A percentile compares a stretch with the other conserved stretches of the same genome.
Conservation (phyloP, 169 alveolate species). For the Plasmodium gonderi region DNA sequence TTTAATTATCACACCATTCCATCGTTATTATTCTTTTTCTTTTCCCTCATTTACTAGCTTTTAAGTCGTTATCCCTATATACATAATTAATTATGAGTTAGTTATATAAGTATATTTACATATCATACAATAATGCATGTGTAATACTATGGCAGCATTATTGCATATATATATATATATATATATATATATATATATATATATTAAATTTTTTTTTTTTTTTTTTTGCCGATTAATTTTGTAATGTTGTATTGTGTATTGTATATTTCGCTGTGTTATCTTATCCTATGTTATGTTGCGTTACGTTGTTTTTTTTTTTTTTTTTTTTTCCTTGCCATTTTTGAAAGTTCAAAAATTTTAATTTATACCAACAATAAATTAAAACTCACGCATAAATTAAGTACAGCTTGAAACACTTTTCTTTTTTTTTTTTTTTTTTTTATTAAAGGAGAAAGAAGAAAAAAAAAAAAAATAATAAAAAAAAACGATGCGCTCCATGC, state of each 20-base stretch:
- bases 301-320: background rate
- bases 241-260: background rate
- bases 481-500: background rate
- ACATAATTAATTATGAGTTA: background rate
- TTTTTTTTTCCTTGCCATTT: background rate
- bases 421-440: background rate
- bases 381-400: background rate
- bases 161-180: background rate
- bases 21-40: background rate
- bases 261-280: too few relatives aligned
- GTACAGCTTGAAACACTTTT: background rate
- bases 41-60: background rate
- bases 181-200: background rate
- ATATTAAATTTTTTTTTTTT: background rate
- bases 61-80: background rate
- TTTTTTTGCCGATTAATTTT: background rate
- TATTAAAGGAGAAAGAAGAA: too few relatives aligned
- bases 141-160: too few relatives aligned
- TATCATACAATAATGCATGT: too few relatives aligned
- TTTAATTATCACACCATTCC: background rate
- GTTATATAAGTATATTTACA: too few relatives aligned
- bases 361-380: background rate
- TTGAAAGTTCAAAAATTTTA: conserved; percentile 11
- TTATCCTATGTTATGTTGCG: background rate
- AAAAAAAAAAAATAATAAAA: background rate